Evolutionary conservation across 768 basidiomycete genomes (phyloP).

Genomic region (Lentinula detonsa): DNA sequence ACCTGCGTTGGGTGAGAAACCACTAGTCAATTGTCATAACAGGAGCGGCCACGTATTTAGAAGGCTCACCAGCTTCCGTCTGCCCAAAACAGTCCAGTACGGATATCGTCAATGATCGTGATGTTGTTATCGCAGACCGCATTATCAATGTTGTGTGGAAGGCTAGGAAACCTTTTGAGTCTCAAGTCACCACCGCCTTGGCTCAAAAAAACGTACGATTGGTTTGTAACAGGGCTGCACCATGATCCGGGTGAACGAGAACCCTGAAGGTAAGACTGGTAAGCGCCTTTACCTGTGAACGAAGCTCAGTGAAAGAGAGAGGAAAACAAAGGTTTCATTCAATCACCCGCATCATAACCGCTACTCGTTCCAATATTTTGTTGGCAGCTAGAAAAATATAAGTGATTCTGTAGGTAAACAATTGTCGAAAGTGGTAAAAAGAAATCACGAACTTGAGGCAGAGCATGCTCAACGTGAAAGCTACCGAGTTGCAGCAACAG

Average conservation of each 20-base stretch:
- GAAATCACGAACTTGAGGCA: conserved; percentile 17
- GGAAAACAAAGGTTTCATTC: neutral
- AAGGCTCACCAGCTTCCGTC: conserved; percentile 15
- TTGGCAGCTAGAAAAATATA: conserved; percentile 15
- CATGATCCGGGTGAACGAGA: conserved; percentile 2
- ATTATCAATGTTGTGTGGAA: conserved; percentile 15
- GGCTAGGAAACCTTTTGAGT: conserved; percentile 8
- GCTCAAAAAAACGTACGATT: conserved; percentile 10
- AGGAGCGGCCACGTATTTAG: neutral
- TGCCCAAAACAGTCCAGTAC: conserved; percentile 12
- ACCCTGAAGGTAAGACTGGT: conserved; percentile 7
- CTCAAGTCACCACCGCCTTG: neutral
- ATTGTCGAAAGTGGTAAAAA: neutral
- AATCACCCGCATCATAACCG: conserved; percentile 12
- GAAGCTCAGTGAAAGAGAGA: neutral
- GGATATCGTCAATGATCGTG: conserved; percentile 15
- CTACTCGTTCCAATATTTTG: conserved; percentile 7
- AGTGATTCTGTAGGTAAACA: neutral
- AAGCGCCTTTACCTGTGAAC: neutral
- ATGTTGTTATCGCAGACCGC: conserved; percentile 16
- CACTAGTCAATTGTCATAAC: neutral
- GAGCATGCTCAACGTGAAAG: conserved; percentile 20
- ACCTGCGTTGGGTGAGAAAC: neutral
- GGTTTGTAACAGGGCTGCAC: conserved; percentile 16
- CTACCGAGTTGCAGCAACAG: conserved; percentile 22